Base-by-base conservation (phyloP, 1,139 yeast species). In the Nakaseomyces delphensis region DNA sequence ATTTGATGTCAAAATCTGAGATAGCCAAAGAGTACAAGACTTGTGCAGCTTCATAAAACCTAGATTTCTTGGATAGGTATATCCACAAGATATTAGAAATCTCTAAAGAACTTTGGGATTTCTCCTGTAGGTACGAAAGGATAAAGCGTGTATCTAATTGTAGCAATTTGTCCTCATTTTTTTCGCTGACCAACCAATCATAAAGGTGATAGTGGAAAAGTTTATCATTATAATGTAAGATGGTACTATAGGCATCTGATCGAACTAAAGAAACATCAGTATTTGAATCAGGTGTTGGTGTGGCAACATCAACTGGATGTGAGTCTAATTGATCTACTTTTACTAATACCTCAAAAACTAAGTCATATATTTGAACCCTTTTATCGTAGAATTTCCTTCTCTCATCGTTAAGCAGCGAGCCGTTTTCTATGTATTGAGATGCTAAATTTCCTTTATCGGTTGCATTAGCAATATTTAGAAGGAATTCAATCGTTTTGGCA, bases 141-240 rank as follows among this genome's bases (percentile, higher is more conserved):
- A 91, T 77, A 55, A 70, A 89, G 9, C 91, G 86, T 0, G 97
- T 85, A 43, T 83, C 82, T 47, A 89, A 73, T 41, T 82, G 85
- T 50, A 91, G 68, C 37, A 93, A 68, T 46, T 87, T 74, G 44
- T 83, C 93, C 48, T 84, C 81, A 28, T 79, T 73, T 2, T 86
- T 89, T 57, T 84, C 84, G 37, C 73, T 67, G 33, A 87, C 79
- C 54, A 86, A 80, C 97, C 98, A 93, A 58, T 85, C 94, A 61
- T 93, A 93, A 51, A 91, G 76, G 51, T 84, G 83, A 62, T 81
- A 86, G 51, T 93, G 98, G 71, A 93, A 93, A 13, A 77, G 62
- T 56, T 81, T 85, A 57, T 91, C 97, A 39, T 74, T 70, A 40
- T 83, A 80, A 11, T 75, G 74, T 55, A 86, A 78, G 48, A 94